These are phyloP conservation scores for Tylopilus intermedius DNA, from an alignment of 768 basidiomycete genomes.

Conservation along the genomic window DNA sequence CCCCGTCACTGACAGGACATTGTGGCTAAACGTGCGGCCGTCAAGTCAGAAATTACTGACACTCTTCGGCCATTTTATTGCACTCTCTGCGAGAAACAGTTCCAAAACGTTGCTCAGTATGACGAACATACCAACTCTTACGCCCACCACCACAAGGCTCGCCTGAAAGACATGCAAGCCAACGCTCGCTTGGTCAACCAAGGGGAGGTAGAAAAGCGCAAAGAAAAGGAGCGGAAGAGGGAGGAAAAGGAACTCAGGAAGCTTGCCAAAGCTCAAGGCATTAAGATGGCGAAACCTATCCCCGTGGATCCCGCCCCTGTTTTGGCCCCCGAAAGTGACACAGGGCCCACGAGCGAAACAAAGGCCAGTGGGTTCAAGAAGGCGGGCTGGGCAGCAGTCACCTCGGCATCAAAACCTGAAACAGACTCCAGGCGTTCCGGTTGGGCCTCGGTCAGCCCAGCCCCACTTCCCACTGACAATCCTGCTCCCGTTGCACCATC, in stretches of 20 bases:
- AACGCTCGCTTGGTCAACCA: conserved; percentile 60
- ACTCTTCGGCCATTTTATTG: conserved; percentile 77
- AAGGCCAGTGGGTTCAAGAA: conserved; percentile 36
- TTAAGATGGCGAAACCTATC: conserved; percentile 50
- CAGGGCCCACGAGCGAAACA: conserved; percentile 12
- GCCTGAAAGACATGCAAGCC: conserved; percentile 77
- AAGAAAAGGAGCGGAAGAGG: conserved; percentile 80
- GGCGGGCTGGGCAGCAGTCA: conserved; percentile 46
- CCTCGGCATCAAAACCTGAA: conserved; percentile 11
- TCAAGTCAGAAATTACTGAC: conserved; percentile 62
- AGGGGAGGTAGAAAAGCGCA: conserved; percentile 67
- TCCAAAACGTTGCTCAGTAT: conserved; percentile 79
- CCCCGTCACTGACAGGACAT: conserved; percentile 39
- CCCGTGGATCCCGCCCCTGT: conserved; percentile 15
- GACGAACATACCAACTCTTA: conserved; percentile 90
- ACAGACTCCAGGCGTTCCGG: conserved; percentile 10
- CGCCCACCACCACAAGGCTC: conserved; percentile 81
- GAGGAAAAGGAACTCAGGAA: conserved; percentile 84
- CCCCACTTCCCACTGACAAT: conserved; percentile 9
- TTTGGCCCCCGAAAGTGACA: conserved; percentile 16
- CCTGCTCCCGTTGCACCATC: conserved; percentile 16
- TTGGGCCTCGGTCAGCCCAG: conserved; percentile 13
- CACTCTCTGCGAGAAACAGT: conserved; percentile 80
- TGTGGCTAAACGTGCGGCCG: conserved; percentile 60
- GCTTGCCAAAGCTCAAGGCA: conserved; percentile 75